Evolutionary conservation across 192 early-diverging fungal genomes (phyloP), one percentile per base, ranked within the genome.

Genomic region (Pilaira anomala): DNA sequence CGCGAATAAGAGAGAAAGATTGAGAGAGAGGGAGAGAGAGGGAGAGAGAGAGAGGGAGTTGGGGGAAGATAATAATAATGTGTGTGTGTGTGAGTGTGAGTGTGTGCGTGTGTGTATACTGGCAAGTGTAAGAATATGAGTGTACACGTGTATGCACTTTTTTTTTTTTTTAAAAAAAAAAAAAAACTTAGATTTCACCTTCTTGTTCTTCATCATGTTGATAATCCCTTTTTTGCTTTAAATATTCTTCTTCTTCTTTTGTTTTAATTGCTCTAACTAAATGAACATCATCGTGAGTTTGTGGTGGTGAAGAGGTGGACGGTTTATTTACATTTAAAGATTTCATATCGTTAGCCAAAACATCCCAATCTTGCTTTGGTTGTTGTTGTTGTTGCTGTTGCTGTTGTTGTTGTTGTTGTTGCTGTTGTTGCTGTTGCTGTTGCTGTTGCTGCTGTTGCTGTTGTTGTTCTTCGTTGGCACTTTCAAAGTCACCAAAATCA

Each of bases 401-500:
- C 39, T 30, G 26, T 19, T 29, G 13, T 28, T 40, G 11, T 8
- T 25, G 25, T 29, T 60, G 4, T 49, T 30, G 26, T 19, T 29
- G 13, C 18, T 40, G 11, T 8, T 25, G 25, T 29, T 60, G 4
- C 39, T 30, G 26, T 19, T 29, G 13, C 18, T 40, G 11, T 8
- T 25, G 4, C 39, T 30, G 26, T 19, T 29, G 13, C 18, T 40
- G 11, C 5, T 25, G 25, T 29, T 60, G 4, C 39, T 30, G 26
- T 19, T 29, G 13, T 28, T 40, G 11, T 8, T 25, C 40, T 29
- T 60, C 58, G 36, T 41, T 48, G n/a, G 50, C 59, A 26, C 69
- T 66, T 8, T 66, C 58, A 28, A 72, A 72, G 13, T 63, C 63
- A 25, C 64, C 64, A 41, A 72, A 72, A 8, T 51, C 69, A 65